Conservation (phyloP, 495 filamentous ascomycete genomes). For the Annulohypoxylon moriforme region DNA sequence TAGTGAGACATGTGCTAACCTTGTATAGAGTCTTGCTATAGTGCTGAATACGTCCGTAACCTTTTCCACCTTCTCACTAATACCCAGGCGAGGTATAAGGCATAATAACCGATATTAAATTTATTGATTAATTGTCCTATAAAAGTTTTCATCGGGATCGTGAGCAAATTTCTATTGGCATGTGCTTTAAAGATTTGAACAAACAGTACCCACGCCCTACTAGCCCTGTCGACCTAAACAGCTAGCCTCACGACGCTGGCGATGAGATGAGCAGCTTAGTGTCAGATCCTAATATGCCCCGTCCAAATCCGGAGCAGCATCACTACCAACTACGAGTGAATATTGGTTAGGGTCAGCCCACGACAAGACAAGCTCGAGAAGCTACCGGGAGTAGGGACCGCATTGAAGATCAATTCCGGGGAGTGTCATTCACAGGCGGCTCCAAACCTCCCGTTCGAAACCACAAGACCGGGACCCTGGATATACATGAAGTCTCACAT, state of each 20-base stretch:
- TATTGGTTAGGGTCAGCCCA: slow-evolving; percentile 12
- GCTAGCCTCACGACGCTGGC: not conserved
- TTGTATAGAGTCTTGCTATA: not conserved
- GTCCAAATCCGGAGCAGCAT: slow-evolving; percentile 3
- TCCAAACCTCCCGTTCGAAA: slow-evolving; percentile 15
- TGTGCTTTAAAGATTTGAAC: not conserved
- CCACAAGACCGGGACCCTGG: slow-evolving; percentile 37
- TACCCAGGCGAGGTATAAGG: not conserved
- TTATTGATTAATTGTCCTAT: slow-evolving; percentile 3
- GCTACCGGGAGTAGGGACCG: not conserved
- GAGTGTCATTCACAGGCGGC: slow-evolving; percentile 21
- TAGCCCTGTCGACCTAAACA: slow-evolving; percentile 1
- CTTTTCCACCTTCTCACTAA: not conserved
- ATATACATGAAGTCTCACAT: slow-evolving; percentile 26
- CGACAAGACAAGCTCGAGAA: slow-evolving; percentile 7
- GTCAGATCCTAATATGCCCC: slow-evolving; percentile 8
- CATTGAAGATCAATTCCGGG: slow-evolving; percentile 21
- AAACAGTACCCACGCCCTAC: not conserved
- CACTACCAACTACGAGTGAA: slow-evolving; percentile 5
- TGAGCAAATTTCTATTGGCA: not conserved
- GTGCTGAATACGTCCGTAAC: not conserved
- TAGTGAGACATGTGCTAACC: not conserved
- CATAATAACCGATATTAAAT: slow-evolving; percentile 5
- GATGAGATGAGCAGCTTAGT: slow-evolving; percentile 20
- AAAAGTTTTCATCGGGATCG: not conserved